Evolutionary conservation across 108 stramenopile genomes (phyloP), one percentile per base, ranked within the genome.

Genomic region (Fragilaria radians): DNA sequence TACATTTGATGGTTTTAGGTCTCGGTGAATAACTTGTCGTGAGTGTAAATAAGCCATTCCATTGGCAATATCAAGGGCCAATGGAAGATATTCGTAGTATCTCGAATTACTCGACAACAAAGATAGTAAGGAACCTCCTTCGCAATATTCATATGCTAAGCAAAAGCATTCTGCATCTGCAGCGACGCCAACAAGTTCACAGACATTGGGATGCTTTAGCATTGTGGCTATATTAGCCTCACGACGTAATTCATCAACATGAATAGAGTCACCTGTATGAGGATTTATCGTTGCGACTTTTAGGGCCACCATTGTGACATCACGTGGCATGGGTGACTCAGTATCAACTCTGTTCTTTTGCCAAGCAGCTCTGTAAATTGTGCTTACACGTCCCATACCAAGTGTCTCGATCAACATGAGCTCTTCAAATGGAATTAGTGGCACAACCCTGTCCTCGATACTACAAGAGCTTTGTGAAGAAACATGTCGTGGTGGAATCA

Each of bases 1-100:
- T 4, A 79, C 57, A 54, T 77, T 77, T 32, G 49, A 22, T n/a
- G 79, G 76, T 54, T 76, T 77, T 11, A 80, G 49, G 47, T 77
- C 75, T 23, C 79, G 24, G 32, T 77, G 76, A 52, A 80, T 56
- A 29, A 70, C 61, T n/a, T 72, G 58, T 51, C 56, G 63, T 28
- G 52, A 52, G 27, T 77, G 76, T 24, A 80, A 63, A 32, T 74
- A 76, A 28, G 51, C 65, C 63, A 76, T 48, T 29, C 73, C 78
- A 49, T 65, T 74, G 33, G 65, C 72, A 59, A 80, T 63, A 45
- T 74, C 79, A 0, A 52, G 34, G 11, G 79, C 67, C 4, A 79
- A 69, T 2, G 69, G 58, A 22, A 76, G 54, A 30, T 71, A 76
- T 42, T 76, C 75, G 58, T 76, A 76, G 46, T 57, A 70, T 1